Evolutionary conservation across 2,329 filamentous ascomycete species (phyloP).

Genomic region (Amylocarpus encephaloides): DNA sequence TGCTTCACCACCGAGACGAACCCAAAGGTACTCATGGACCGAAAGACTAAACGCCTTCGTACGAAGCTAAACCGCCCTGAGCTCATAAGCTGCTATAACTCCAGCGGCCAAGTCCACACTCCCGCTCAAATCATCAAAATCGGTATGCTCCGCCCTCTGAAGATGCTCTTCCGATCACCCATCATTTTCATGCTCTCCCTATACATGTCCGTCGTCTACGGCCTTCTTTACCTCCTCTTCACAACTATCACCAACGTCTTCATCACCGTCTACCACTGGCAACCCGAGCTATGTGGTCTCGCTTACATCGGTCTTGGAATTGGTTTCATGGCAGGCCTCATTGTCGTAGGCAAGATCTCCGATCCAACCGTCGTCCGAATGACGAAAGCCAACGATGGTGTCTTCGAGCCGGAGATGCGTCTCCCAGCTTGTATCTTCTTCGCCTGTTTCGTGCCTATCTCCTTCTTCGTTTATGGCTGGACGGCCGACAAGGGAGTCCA

Average conservation of each 20-base stretch:
- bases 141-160: constrained; percentile 45
- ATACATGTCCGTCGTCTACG: constrained; percentile 47
- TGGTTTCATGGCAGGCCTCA: constrained; percentile 37
- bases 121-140: constrained; percentile 30
- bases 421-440: constrained; percentile 40
- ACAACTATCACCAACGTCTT: constrained; percentile 47
- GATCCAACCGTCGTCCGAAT: constrained; percentile 41
- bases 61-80: constrained; percentile 41
- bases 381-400: constrained; percentile 37
- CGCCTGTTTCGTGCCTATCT: constrained; percentile 38
- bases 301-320: constrained; percentile 40
- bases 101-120: constrained; percentile 11
- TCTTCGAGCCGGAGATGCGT: constrained; percentile 34
- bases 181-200: constrained; percentile 39
- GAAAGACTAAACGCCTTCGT: constrained; percentile 41
- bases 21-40: constrained; percentile 44
- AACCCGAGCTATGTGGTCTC: constrained; percentile 37
- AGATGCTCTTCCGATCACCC: constrained; percentile 35
- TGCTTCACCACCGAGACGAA: constrained; percentile 42
- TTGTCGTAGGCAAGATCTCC: constrained; percentile 38
- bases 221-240: constrained; percentile 48
- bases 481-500: constrained; percentile 37
- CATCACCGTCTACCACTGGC: constrained; percentile 36
- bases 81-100: constrained; percentile 40
- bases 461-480: constrained; percentile 48